These are phyloP conservation scores for Venustampulla echinocandica DNA, from an alignment of 495 filamentous ascomycete species.

Conservation along the genomic window DNA sequence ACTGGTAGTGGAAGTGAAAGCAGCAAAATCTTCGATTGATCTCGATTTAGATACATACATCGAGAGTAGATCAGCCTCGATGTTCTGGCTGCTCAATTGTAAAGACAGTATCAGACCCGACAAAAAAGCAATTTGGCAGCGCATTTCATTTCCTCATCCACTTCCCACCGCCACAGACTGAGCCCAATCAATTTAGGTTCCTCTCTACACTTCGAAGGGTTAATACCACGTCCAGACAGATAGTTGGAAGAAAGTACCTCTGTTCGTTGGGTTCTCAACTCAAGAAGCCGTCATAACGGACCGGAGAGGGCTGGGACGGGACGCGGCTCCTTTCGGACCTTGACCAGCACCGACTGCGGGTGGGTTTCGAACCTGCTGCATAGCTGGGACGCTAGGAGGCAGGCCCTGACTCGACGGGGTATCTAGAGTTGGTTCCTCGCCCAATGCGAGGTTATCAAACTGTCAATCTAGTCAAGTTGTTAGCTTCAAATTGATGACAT, in stretches of 20 bases:
- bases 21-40: background rate
- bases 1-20: background rate
- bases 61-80: too few relatives aligned
- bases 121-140: constrained; percentile 16
- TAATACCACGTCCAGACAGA: background rate
- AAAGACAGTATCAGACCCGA: background rate
- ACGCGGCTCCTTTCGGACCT: constrained; percentile 9
- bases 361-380: constrained; percentile 29
- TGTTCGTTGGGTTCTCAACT: constrained; percentile 26
- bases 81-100: too few relatives aligned
- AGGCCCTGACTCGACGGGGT: constrained; percentile 39
- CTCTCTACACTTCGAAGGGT: background rate
- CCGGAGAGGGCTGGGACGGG: constrained; percentile 47
- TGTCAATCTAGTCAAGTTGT: constrained; percentile 65
- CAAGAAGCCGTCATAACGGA: constrained; percentile 50
- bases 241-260: constrained; percentile 4
- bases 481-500: constrained; percentile 15
- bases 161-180: background rate
- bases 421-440: constrained; percentile 81
- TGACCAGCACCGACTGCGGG: constrained; percentile 31
- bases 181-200: background rate
- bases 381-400: constrained; percentile 30
- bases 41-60: background rate
- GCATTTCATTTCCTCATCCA: background rate
- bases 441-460: constrained; percentile 75